Conservation (phyloP, 352 stramenopile species). For the Phytophthora constricta region DNA sequence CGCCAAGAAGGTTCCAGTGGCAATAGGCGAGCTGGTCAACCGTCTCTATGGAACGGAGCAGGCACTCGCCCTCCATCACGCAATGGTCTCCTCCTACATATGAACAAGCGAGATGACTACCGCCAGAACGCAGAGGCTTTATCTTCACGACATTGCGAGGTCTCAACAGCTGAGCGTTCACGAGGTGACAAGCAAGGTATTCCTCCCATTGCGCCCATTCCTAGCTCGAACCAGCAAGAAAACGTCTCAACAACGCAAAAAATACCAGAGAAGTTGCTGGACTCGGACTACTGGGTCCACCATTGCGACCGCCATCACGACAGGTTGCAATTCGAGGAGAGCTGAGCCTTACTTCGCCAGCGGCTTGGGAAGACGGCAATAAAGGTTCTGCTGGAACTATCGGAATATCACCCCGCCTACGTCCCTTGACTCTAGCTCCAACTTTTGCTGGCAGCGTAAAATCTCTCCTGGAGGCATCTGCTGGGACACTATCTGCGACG, state of each 20-base stretch:
- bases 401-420: conserved; percentile 21
- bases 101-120: conserved; percentile 4
- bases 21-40: conserved; percentile 11
- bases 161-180: background rate
- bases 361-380: conserved; percentile 20
- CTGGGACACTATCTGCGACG: conserved; percentile 1
- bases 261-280: background rate
- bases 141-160: background rate
- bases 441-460: conserved; percentile 11
- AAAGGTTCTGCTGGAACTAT: background rate
- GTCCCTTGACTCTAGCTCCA: conserved; percentile 15
- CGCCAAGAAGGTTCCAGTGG: conserved; percentile 18
- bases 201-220: conserved; percentile 9
- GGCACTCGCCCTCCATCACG: conserved; percentile 8
- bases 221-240: conserved; percentile 36
- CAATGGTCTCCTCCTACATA: conserved; percentile 9
- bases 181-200: background rate
- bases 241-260: background rate
- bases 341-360: conserved; percentile 23
- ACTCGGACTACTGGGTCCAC: background rate
- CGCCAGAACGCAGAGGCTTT: background rate
- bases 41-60: background rate
- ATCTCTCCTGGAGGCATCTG: conserved; percentile 14
- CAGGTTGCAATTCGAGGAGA: conserved; percentile 48
- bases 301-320: conserved; percentile 30